Evolutionary conservation across 257 asterid genomes (phyloP), one percentile per base, ranked within the genome.

Genomic region (Rhazya stricta): DNA sequence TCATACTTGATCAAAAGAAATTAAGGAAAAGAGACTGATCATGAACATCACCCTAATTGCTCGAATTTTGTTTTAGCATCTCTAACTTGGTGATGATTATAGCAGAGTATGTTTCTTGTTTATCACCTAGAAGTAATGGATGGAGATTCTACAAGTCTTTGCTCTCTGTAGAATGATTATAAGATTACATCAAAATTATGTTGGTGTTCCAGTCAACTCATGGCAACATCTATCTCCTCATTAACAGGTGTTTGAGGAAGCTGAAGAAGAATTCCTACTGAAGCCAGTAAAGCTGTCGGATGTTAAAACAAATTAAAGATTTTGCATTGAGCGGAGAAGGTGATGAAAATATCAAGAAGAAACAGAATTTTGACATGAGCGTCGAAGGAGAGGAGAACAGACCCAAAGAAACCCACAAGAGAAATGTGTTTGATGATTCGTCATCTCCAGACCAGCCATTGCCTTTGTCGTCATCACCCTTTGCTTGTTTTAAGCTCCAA

Each of bases 191-290:
- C n/a, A 5, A 13, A n/a, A 6, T 23, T 73, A 1, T 61, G 12
- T 45, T 25, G 29, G 1, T n/a, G 45, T 71, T 34, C 37, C 27
- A n/a, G 21, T 16, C 29, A 5, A 62, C 71, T 83, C 50, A 73
- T 77, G 56, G 29, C 21, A 13, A 23, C 12, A 10, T 37, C 45
- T 42, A 1, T 18, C 34, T 53, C 9, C 6, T 41, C 1, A 39
- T 9, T 19, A 1, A 53, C 37, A 91, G 98, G 75, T 93, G 98
- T 71, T 71, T 93, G 96, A 93, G 78, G 98, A 87, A 81, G 98
- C 97, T 46, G 98, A 97, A 0, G 87, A 91, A 43, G 97, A 91
- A 43, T 93, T 87, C 80, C 92, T 93, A 0, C 84, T 91, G 60
- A 93, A 93, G 89, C 98, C 98, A 53, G 75, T 78, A 23, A 78